A percentile compares a stretch with the other conserved stretches of the same genome.
These are phyloP conservation scores for Paecilomyces dactylethromorphus DNA, from an alignment of 2,329 filamentous ascomycete species.

Conservation along the genomic window DNA sequence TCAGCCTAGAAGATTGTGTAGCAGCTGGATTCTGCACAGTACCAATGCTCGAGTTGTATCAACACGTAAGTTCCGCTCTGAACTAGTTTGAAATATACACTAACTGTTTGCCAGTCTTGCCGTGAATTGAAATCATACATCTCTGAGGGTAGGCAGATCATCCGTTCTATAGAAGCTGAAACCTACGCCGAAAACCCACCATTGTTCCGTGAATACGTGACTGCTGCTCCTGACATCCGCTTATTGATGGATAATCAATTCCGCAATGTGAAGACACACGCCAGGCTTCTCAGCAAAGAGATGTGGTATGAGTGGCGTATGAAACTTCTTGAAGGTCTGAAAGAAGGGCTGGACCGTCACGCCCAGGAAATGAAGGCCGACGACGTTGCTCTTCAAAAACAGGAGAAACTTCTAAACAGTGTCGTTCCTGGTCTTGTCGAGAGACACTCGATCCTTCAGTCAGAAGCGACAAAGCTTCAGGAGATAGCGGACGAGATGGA, in stretches of 20 bases:
- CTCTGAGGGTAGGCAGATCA: conserved; percentile 80
- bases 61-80: conserved; percentile 57
- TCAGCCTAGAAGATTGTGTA: conserved; percentile 65
- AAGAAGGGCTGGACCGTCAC: conserved; percentile 70
- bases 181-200: conserved; percentile 86
- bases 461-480: conserved; percentile 62
- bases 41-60: conserved; percentile 88
- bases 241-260: conserved; percentile 91
- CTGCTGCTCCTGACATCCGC: conserved; percentile 75
- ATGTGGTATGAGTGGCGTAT: conserved; percentile 99
- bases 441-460: conserved; percentile 55
- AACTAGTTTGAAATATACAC: conserved; percentile 6
- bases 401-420: conserved; percentile 61
- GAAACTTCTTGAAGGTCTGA: conserved; percentile 76
- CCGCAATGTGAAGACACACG: conserved; percentile 93
- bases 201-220: conserved; percentile 85
- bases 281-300: conserved; percentile 81
- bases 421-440: conserved; percentile 60
- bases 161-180: conserved; percentile 83
- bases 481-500: conserved; percentile 57
- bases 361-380: conserved; percentile 71
- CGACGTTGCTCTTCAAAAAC: conserved; percentile 57
- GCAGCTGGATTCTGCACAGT: conserved; percentile 86
- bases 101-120: conserved; percentile 55
- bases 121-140: conserved; percentile 97